Conservation (phyloP, 192 early-diverging fungal genomes). For the Rhizoclosmatium sp. region DNA sequence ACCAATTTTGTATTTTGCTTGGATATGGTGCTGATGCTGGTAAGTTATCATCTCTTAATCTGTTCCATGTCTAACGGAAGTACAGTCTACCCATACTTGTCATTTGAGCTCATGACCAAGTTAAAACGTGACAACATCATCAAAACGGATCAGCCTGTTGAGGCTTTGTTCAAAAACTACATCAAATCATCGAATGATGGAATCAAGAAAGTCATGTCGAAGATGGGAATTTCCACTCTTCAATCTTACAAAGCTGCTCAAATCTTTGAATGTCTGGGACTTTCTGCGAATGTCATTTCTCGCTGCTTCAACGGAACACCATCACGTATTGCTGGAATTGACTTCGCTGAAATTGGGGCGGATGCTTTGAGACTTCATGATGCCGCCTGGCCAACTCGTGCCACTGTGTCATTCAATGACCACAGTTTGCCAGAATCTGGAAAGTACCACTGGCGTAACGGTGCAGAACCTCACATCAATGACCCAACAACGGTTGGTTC, state of each 20-base stretch:
- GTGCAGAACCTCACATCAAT: slow-evolving; percentile 91
- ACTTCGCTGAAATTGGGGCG: slow-evolving; percentile 78
- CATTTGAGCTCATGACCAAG: slow-evolving; percentile 89
- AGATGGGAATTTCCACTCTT: slow-evolving; percentile 99
- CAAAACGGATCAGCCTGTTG: slow-evolving; percentile 62
- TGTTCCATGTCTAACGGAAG: background rate
- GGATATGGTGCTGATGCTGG: slow-evolving; percentile 94
- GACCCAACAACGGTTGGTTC: slow-evolving; percentile 87
- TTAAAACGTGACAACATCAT: slow-evolving; percentile 84
- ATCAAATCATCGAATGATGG: slow-evolving; percentile 91
- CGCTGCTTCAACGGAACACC: slow-evolving; percentile 96
- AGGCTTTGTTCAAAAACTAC: slow-evolving; percentile 83
- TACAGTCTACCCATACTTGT: slow-evolving; percentile 88
- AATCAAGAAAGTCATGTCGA: slow-evolving; percentile 98
- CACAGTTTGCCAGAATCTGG: slow-evolving; percentile 88
- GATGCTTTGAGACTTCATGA: slow-evolving; percentile 91
- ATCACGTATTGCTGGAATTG: slow-evolving; percentile 90
- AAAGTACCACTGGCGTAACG: slow-evolving; percentile 97
- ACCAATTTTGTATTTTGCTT: slow-evolving; percentile 93
- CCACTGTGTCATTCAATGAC: slow-evolving; percentile 60
- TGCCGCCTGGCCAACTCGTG: slow-evolving; percentile 79
- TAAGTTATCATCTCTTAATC: slow-evolving; percentile 22
- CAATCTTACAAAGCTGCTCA: slow-evolving; percentile 99
- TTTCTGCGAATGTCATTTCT: slow-evolving; percentile 85
- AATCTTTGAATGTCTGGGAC: slow-evolving; percentile 96